Conservation (phyloP, 352 stramenopile genomes). For the Phytophthora aleatoria region DNA sequence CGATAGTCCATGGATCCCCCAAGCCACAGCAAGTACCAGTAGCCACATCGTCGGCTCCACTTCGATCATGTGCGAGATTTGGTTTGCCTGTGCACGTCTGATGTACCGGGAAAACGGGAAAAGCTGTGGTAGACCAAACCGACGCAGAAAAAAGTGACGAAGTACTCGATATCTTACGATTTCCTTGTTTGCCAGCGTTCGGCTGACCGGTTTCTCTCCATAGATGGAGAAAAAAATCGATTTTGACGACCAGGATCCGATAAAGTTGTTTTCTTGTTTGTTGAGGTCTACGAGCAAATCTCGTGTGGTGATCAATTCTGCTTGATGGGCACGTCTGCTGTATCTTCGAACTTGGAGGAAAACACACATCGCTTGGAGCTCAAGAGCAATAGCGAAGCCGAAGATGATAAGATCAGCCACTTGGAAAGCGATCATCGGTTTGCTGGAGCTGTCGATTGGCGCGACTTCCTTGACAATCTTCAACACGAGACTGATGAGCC, state of each 20-base stretch:
- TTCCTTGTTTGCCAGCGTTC: constrained; percentile 8
- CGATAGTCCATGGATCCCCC: constrained; percentile 40
- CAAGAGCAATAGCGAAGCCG: constrained; percentile 49
- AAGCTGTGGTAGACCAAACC: constrained; percentile 50
- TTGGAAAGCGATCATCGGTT: constrained; percentile 50
- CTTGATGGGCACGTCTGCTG: constrained; percentile 30
- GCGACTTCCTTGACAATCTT: constrained; percentile 52
- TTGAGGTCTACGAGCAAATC: constrained; percentile 23
- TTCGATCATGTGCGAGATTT: constrained; percentile 77
- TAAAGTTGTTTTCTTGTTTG: constrained; percentile 2
- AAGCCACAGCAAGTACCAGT: constrained; percentile 49
- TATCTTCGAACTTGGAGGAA: constrained; percentile 41
- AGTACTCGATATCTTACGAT: constrained; percentile 39
- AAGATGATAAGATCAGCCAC: constrained; percentile 60
- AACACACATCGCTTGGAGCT: constrained; percentile 47
- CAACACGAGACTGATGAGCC: constrained; percentile 48
- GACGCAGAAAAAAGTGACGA: constrained; percentile 47
- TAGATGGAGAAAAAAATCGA: background rate
- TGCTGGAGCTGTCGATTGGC: constrained; percentile 26
- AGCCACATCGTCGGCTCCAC: constrained; percentile 68
- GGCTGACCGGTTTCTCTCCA: background rate
- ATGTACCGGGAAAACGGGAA: constrained; percentile 75
- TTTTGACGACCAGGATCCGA: background rate
- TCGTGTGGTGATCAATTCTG: constrained; percentile 45
- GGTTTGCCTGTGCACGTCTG: constrained; percentile 63